Evolutionary conservation across 2,329 filamentous ascomycete species (phyloP).

Genomic region (Cercospora nicotianae): DNA sequence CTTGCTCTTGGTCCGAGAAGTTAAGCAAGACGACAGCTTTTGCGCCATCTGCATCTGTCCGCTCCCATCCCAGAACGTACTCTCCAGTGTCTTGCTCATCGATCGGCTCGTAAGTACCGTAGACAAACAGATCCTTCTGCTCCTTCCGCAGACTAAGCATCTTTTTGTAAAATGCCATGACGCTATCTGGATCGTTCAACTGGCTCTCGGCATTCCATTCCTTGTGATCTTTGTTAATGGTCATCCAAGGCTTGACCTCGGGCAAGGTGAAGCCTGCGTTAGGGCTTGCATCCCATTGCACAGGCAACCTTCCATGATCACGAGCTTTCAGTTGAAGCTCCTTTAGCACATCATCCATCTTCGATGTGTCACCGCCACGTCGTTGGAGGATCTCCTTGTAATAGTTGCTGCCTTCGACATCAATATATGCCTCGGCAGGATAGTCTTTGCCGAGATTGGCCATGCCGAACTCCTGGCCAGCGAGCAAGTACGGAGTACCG

Average conservation of each 20-base stretch:
- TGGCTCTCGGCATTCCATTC: constrained; percentile 42
- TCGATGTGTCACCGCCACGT: constrained; percentile 3
- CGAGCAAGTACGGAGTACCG: constrained; percentile 61
- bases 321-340: constrained; percentile 18
- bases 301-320: constrained; percentile 60
- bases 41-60: background rate
- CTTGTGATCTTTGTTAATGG: constrained; percentile 19
- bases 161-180: constrained; percentile 60
- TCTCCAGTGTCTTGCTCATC: constrained; percentile 33
- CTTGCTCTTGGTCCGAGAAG: constrained; percentile 46
- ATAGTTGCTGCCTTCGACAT: constrained; percentile 57
- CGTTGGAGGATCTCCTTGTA: constrained; percentile 46
- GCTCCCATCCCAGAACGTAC: constrained; percentile 16
- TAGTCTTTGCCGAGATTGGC: constrained; percentile 48
- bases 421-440: constrained; percentile 49
- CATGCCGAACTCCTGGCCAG: constrained; percentile 67
- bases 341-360: constrained; percentile 16
- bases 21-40: constrained; percentile 33
- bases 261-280: constrained; percentile 61
- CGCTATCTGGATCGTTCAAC: constrained; percentile 47
- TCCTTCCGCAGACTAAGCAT: constrained; percentile 28
- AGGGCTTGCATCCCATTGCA: constrained; percentile 60
- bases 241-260: constrained; percentile 21
- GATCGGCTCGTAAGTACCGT: constrained; percentile 28
- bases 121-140: constrained; percentile 25